These are phyloP conservation scores for Syzygium aqueum DNA, from an alignment of 345 rosid species.

Conservation along the genomic window DNA sequence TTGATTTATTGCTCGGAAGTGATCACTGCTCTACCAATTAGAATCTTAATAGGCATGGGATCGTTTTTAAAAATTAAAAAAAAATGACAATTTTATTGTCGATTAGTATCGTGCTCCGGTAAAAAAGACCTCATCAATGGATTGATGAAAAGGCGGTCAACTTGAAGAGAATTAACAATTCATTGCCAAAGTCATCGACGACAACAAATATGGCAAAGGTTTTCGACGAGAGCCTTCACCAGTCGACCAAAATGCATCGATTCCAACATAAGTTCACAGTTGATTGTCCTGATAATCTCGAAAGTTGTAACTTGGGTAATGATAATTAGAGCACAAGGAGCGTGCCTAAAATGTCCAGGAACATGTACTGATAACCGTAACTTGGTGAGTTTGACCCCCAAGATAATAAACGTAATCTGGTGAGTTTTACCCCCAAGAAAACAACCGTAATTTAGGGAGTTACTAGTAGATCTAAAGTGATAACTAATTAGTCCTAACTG, in stretches of 20 bases:
- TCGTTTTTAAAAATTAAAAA: neutral
- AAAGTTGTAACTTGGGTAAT: neutral
- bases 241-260: fast-evolving
- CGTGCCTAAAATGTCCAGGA: neutral
- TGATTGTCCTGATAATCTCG: fast-evolving
- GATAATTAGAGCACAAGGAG: neutral
- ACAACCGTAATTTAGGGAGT: neutral
- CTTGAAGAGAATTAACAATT: neutral
- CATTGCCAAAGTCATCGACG: neutral
- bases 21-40: neutral
- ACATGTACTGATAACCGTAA: neutral
- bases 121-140: neutral
- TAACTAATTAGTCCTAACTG: fast-evolving
- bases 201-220: neutral
- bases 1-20: neutral
- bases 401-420: neutral
- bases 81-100: neutral
- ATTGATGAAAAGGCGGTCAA: neutral
- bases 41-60: neutral
- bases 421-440: neutral
- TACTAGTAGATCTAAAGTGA: neutral
- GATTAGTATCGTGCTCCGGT: neutral
- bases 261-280: neutral
- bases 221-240: neutral
- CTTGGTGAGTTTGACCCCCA: neutral